A percentile compares a stretch with the other conserved stretches of the same genome.
Conservation (phyloP, 164 flowering plant species). For the Dillenia suffruticosa region DNA sequence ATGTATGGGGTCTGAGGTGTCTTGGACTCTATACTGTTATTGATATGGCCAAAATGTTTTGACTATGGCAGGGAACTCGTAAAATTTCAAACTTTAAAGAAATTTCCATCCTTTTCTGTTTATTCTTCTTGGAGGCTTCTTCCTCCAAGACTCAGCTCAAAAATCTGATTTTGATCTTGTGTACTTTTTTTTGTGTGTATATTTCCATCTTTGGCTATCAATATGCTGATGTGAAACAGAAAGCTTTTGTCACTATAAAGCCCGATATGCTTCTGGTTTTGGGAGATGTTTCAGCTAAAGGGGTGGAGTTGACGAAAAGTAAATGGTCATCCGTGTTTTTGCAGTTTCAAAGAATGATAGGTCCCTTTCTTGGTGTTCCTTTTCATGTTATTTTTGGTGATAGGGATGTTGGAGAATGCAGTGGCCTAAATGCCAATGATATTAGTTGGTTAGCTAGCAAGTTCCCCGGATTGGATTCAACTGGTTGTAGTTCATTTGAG, state of each 20-base stretch:
- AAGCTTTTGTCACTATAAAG: slow-evolving; percentile 49
- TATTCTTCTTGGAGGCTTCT: neutral
- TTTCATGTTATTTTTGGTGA: slow-evolving; percentile 65
- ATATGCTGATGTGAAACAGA: slow-evolving; percentile 29
- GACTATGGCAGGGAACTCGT: too few relatives aligned
- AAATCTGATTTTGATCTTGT: slow-evolving; percentile 3
- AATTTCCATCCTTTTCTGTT: neutral
- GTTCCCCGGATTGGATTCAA: slow-evolving; percentile 60
- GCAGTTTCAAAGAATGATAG: slow-evolving; percentile 51
- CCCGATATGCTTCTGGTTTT: slow-evolving; percentile 72
- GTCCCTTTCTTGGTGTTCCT: slow-evolving; percentile 55
- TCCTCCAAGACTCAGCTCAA: neutral
- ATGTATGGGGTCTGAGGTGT: too few relatives aligned
- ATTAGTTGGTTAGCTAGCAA: slow-evolving; percentile 37
- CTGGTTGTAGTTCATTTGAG: slow-evolving; percentile 63
- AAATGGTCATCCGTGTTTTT: slow-evolving; percentile 54
- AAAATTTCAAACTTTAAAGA: neutral
- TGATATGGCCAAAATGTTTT: too few relatives aligned
- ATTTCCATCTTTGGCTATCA: too few relatives aligned
- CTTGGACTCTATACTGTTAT: too few relatives aligned
- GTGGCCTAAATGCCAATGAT: slow-evolving; percentile 22
- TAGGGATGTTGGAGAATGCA: slow-evolving; percentile 63
- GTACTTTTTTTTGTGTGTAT: neutral
- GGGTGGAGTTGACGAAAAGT: slow-evolving; percentile 36
- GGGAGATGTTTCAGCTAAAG: slow-evolving; percentile 73